A percentile compares a stretch with the other conserved stretches of the same genome.
Evolutionary conservation across 306 rosid genomes (phyloP).

Genomic region (Nissolia schottii): DNA sequence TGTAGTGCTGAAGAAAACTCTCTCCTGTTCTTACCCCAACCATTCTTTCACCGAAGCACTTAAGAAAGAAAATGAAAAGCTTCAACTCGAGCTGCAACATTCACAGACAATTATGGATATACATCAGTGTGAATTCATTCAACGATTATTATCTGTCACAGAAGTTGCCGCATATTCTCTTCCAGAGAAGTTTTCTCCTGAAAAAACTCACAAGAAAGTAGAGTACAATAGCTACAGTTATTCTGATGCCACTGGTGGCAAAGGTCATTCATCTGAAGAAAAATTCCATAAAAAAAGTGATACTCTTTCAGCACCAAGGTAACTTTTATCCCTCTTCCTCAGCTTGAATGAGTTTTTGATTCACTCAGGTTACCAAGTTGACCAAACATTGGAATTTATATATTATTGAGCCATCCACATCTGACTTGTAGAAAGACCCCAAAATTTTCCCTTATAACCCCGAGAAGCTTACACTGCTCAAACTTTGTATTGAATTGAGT

Average conservation of each 20-base stretch:
- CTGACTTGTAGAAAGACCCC: background rate
- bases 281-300: slow-evolving; percentile 42
- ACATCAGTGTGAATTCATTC: slow-evolving; percentile 84
- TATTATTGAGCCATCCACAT: slow-evolving; percentile 6
- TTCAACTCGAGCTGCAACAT: slow-evolving; percentile 74
- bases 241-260: slow-evolving; percentile 48
- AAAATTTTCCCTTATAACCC: background rate
- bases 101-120: slow-evolving; percentile 79
- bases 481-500: slow-evolving; percentile 9
- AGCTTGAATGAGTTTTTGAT: background rate
- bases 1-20: slow-evolving; percentile 77
- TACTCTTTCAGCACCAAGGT: slow-evolving; percentile 55
- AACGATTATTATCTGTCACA: slow-evolving; percentile 72
- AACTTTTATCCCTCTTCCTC: slow-evolving; percentile 2
- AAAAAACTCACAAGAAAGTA: slow-evolving; percentile 45
- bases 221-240: slow-evolving; percentile 40
- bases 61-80: slow-evolving; percentile 85
- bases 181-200: slow-evolving; percentile 45
- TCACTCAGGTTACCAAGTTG: background rate
- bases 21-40: slow-evolving; percentile 88
- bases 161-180: slow-evolving; percentile 58
- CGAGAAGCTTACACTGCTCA: slow-evolving; percentile 1
- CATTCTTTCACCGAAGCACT: slow-evolving; percentile 74
- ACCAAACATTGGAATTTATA: background rate
- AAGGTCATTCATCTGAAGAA: slow-evolving; percentile 46